Percentiles rank a stretch among this genome's conserved stretches.
phyloP scores from a whole-genome alignment of 129 eudicot species.

The Erigeron canadensis region DNA sequence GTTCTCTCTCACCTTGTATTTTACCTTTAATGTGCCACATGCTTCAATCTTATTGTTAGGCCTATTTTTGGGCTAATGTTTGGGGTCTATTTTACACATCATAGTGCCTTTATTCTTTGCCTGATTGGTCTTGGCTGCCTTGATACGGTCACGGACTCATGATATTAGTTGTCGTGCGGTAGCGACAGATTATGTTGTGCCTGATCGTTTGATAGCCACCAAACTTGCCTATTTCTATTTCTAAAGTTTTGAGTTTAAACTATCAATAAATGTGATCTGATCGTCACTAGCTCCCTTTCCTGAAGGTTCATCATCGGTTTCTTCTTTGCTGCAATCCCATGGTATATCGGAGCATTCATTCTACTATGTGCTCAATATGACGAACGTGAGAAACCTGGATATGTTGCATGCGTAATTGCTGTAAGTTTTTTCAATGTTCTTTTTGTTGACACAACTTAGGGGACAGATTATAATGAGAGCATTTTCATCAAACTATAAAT shows the following conservation, averaged over 20 bases:
- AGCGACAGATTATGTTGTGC: constrained; percentile 19
- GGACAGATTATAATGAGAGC: background rate
- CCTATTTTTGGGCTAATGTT: no score
- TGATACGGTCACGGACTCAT: background rate
- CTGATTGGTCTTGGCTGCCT: background rate
- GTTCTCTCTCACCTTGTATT: no score
- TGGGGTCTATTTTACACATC: constrained; percentile 1
- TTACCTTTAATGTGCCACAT: no score
- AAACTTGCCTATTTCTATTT: constrained; percentile 11
- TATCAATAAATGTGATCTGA: background rate
- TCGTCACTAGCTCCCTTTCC: background rate
- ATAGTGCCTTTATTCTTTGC: constrained; percentile 9
- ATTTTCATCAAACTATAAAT: background rate
- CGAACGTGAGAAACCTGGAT: constrained; percentile 89
- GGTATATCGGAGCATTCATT: constrained; percentile 79
- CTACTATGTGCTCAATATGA: constrained; percentile 68
- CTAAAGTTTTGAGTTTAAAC: background rate
- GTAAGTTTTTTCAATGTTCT: constrained; percentile 47
- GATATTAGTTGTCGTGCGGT: constrained; percentile 7
- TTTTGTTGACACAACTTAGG: background rate
- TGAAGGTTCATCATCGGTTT: constrained; percentile 90
- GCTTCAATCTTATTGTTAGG: no score
- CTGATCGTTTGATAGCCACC: background rate
- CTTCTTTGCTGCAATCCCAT: constrained; percentile 81
- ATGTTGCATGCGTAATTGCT: constrained; percentile 77